Percentiles rank a stretch among this genome's conserved stretches.
Evolutionary conservation across 2,329 filamentous ascomycete species (phyloP).

Genomic region (Bipolaris gigantea): DNA sequence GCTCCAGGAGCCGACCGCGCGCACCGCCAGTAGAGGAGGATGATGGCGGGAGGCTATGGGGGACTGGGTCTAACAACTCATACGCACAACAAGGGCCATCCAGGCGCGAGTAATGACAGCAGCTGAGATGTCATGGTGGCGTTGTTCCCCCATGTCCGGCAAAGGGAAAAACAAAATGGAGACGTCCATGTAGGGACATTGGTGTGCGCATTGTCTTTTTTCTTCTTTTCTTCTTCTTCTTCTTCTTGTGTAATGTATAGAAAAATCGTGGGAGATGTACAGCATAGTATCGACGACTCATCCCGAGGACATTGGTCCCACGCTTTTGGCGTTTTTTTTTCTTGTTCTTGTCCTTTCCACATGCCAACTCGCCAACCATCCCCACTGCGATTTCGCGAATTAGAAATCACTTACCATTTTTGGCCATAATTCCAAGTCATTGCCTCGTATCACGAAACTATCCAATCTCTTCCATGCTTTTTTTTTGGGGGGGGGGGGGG

Average conservation of each 20-base stretch:
- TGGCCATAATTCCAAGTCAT: too few species aligned
- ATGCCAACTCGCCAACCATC: background rate
- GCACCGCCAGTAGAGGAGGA: slow-evolving; percentile 23
- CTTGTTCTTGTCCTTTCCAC: background rate
- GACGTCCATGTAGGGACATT: background rate
- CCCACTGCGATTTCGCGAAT: background rate
- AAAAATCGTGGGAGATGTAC: background rate
- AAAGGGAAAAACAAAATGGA: background rate
- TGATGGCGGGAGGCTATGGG: slow-evolving; percentile 21
- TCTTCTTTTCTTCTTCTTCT: background rate
- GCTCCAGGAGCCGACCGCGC: slow-evolving; percentile 23
- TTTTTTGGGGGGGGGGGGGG: too few species aligned
- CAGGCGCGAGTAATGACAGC: slow-evolving; percentile 16
- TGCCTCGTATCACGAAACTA: too few species aligned
- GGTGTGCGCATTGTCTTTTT: background rate
- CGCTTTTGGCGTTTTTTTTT: background rate
- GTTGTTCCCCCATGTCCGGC: background rate
- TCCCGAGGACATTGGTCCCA: background rate
- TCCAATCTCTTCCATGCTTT: too few species aligned
- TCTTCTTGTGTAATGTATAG: background rate
- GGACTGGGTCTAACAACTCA: slow-evolving; percentile 21
- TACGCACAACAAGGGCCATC: slow-evolving; percentile 10
- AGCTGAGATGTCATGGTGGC: background rate
- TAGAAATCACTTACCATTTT: background rate
- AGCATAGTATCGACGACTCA: background rate